Evolutionary conservation across 164 flowering plant species (phyloP).

Genomic region (Annona cherimola): DNA sequence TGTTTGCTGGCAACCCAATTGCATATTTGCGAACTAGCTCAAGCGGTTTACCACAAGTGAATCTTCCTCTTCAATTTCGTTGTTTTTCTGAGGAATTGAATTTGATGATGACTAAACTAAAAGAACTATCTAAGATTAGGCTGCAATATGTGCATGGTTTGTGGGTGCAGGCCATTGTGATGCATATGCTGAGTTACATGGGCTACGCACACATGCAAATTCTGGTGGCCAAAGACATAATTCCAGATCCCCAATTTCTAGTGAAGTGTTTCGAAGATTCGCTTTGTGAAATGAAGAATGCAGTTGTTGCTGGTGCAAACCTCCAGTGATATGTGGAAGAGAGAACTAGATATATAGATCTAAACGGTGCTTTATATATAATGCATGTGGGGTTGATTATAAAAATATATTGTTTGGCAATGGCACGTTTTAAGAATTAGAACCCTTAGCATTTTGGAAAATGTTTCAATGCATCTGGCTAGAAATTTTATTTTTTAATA

Average conservation of each 20-base stretch:
- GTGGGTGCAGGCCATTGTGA: conserved; percentile 58
- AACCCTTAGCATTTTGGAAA: too few relatives aligned
- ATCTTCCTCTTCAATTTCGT: neutral
- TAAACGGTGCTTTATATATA: too few relatives aligned
- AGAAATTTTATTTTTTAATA: too few relatives aligned
- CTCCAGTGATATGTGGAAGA: too few relatives aligned
- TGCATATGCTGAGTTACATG: conserved; percentile 86
- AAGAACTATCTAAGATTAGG: too few relatives aligned
- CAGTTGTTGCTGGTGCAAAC: conserved; percentile 8
- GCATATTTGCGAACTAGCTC: conserved; percentile 39
- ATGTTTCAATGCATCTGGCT: too few relatives aligned
- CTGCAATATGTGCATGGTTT: neutral
- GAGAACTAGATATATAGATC: too few relatives aligned
- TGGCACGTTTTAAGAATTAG: too few relatives aligned
- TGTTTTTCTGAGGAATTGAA: too few relatives aligned
- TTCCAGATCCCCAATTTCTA: conserved; percentile 64
- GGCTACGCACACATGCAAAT: conserved; percentile 78
- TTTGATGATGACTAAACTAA: too few relatives aligned
- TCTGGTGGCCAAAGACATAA: conserved; percentile 70
- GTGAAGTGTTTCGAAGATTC: conserved; percentile 82
- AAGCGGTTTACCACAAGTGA: conserved; percentile 59
- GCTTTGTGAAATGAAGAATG: conserved; percentile 66
- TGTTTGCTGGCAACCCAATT: conserved; percentile 55
- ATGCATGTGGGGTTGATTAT: too few relatives aligned
- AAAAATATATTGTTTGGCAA: too few relatives aligned